Percentiles rank a stretch among this genome's conserved stretches.
Evolutionary conservation across 495 filamentous ascomycete species (phyloP).

Genomic region (Trichoderma gamsii): DNA sequence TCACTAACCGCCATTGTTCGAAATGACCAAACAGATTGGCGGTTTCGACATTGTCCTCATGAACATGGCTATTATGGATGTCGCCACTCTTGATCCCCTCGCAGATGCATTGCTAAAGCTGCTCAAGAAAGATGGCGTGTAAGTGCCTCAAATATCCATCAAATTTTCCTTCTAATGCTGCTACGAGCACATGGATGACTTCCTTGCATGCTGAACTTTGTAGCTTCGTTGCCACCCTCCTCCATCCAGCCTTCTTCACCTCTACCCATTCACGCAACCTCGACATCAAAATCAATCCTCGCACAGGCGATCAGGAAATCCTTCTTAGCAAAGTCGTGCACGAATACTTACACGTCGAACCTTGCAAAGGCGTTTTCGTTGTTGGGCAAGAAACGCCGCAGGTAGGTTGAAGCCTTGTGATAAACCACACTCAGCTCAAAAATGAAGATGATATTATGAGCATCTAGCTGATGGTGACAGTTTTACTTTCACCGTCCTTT

Average conservation of each 20-base stretch:
- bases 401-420: slow-evolving; percentile 20
- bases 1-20: not conserved
- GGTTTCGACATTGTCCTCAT: slow-evolving; percentile 32
- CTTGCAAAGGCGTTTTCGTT: slow-evolving; percentile 30
- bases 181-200: too few relatives aligned
- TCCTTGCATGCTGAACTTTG: not conserved
- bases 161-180: too few relatives aligned
- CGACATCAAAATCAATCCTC: slow-evolving; percentile 19
- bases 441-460: not conserved
- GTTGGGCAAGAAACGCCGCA: slow-evolving; percentile 28
- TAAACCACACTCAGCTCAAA: not conserved
- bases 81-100: slow-evolving; percentile 31
- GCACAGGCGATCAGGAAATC: slow-evolving; percentile 24
- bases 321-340: slow-evolving; percentile 26
- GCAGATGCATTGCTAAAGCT: slow-evolving; percentile 30
- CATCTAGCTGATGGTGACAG: slow-evolving; percentile 18
- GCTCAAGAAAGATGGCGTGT: slow-evolving; percentile 20
- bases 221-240: slow-evolving; percentile 38
- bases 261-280: slow-evolving; percentile 30
- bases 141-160: not conserved
- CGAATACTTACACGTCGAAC: slow-evolving; percentile 33
- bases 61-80: slow-evolving; percentile 45
- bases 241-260: slow-evolving; percentile 42
- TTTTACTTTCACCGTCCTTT: slow-evolving; percentile 39
- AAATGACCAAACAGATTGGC: slow-evolving; percentile 13